Evolutionary conservation across 768 basidiomycete species (phyloP), one percentile per base, ranked within the genome.

Genomic region (Lactarius sp.): DNA sequence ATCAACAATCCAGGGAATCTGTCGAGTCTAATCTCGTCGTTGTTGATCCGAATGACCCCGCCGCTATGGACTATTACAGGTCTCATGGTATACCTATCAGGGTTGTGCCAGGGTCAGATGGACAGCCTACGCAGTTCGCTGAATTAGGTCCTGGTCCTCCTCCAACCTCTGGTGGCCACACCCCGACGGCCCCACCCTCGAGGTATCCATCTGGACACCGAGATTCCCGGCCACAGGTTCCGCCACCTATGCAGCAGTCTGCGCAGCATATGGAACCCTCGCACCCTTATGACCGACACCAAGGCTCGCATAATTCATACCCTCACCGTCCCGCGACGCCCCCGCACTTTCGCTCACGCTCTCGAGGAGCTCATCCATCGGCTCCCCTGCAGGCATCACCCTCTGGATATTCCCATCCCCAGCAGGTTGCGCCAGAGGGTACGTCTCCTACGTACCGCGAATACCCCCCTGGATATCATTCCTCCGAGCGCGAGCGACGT

Each of bases 81-180:
- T 80, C 79, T 61, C 71, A 77, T 41, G 79, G 81, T 65, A 78
- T 79, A 46, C 78, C 77, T 62, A 73, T 80, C 61, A 79, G 83
- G 66, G 72, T 80, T 36, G 67, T 79, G 20, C 74, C 78, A 36
- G 79, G 75, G 0, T 74, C 79, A 50, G 84, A 86, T 66, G 79
- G 78, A 52, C 80, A 82, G 56, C 76, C 80, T 16, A 75, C 79
- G 9, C 78, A 79, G 53, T 75, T 76, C 33, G 76, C 83, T 57
- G 84, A 86, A 64, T 74, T 77, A n/a, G 74, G 80, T 22, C 74
- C 66, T 22, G 58, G 57, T 1, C 61, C 56, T 12, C 44, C 61
- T 54, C 33, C 47, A 5, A 64, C 58, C 1, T 33, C 71, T 10
- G 67, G 67, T 12, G 68, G 65, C 7, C 64, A 52, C n/a, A 65